These are phyloP conservation scores for Pythium brassicae DNA, from an alignment of 352 stramenopile species.

Conservation along the genomic window DNA sequence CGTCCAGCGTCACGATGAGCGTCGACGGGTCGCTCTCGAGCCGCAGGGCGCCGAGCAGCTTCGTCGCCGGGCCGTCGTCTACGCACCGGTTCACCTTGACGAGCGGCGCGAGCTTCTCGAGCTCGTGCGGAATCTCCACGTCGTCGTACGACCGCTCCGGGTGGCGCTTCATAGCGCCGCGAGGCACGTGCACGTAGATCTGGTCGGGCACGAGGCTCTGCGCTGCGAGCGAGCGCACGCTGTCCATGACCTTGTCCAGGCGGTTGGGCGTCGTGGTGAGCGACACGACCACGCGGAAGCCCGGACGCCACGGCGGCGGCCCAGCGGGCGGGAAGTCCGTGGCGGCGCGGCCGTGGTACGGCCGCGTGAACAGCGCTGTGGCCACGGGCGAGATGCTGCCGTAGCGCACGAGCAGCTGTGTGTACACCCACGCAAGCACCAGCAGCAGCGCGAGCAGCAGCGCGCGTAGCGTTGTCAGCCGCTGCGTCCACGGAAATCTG, in stretches of 20 bases:
- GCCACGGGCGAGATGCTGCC: constrained; percentile 70
- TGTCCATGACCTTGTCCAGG: constrained; percentile 76
- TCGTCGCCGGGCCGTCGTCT: constrained; percentile 77
- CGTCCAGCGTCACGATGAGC: constrained; percentile 78
- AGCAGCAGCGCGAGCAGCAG: constrained; percentile 23
- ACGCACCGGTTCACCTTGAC: constrained; percentile 70
- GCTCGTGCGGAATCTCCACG: constrained; percentile 42
- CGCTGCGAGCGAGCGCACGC: constrained; percentile 44
- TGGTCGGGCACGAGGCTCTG: constrained; percentile 66
- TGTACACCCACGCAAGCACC: constrained; percentile 45
- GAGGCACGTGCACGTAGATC: constrained; percentile 77
- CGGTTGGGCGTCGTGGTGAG: constrained; percentile 74
- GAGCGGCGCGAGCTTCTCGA: constrained; percentile 39
- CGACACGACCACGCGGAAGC: constrained; percentile 77
- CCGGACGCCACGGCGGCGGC: constrained; percentile 47
- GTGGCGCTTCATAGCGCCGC: constrained; percentile 70
- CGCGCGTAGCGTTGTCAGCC: constrained; percentile 33
- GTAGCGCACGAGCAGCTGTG: constrained; percentile 64
- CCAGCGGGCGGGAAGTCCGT: constrained; percentile 28
- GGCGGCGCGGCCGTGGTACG: constrained; percentile 41
- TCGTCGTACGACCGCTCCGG: constrained; percentile 75
- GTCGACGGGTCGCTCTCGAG: constrained; percentile 54
- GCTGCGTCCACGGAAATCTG: constrained; percentile 27
- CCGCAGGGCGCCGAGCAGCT: constrained; percentile 61
- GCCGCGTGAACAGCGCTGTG: constrained; percentile 58